Percentiles rank a stretch among this genome's conserved stretches.
Evolutionary conservation across 2,329 filamentous ascomycete species (phyloP).

Genomic region (Alternaria infectoria): DNA sequence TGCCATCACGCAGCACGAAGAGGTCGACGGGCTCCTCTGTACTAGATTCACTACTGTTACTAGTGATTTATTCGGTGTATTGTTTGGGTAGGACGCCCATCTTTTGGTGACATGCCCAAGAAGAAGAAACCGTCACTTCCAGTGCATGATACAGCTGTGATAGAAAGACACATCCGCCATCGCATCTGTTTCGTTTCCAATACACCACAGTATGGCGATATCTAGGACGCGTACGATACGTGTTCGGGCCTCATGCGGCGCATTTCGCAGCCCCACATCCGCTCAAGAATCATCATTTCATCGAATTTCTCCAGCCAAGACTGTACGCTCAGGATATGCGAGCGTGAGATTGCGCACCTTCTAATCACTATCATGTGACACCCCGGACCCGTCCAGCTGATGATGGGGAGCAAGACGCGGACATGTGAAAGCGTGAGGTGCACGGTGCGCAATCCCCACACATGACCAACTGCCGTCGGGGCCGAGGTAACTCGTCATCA

Average conservation of each 20-base stretch:
- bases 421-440: conserved; percentile 13
- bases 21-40: background rate
- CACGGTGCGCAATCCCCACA: conserved; percentile 14
- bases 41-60: background rate
- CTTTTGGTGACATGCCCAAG: background rate
- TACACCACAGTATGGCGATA: background rate
- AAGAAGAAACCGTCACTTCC: background rate
- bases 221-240: background rate
- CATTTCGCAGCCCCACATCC: background rate
- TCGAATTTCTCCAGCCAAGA: background rate
- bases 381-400: background rate
- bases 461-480: conserved; percentile 18
- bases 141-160: background rate
- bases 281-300: background rate
- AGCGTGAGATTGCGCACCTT: background rate
- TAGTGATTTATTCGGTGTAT: background rate
- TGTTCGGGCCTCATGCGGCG: background rate
- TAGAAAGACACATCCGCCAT: background rate
- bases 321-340: background rate
- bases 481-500: conserved; percentile 17
- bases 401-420: background rate
- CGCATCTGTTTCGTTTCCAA: background rate
- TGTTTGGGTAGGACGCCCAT: background rate
- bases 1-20: background rate
- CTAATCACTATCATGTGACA: conserved; percentile 3